Conservation (phyloP, 2,329 filamentous ascomycete species). For the Trichoderma afroharzianum region DNA sequence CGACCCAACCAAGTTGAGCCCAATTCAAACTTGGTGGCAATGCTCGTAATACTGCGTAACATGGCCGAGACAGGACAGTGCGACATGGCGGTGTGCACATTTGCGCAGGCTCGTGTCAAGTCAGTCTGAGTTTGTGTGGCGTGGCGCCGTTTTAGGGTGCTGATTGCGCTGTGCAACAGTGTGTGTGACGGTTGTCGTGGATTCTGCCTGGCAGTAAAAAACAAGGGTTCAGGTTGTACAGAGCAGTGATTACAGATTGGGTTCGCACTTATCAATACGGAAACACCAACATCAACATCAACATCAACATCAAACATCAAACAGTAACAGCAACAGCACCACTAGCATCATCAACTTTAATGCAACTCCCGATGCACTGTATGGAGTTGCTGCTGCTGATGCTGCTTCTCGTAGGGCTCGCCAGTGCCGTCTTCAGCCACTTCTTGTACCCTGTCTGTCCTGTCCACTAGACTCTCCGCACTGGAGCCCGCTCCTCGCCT, state of each 20-base stretch:
- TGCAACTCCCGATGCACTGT: neutral
- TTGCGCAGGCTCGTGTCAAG: neutral
- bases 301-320: too few species aligned
- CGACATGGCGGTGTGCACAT: constrained; percentile 3
- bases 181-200: neutral
- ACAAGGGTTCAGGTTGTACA: too few species aligned
- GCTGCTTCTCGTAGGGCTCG: neutral
- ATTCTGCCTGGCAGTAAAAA: too few species aligned
- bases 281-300: too few species aligned
- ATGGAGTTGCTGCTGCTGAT: neutral
- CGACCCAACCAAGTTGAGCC: neutral
- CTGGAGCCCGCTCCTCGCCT: neutral
- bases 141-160: neutral
- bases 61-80: neutral
- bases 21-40: neutral
- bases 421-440: neutral
- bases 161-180: neutral
- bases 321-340: too few species aligned
- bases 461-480: neutral
- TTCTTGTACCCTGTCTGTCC: neutral
- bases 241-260: too few species aligned
- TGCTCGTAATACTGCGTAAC: neutral
- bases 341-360: too few species aligned
- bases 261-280: too few species aligned
- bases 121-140: neutral